A percentile compares a stretch with the other conserved stretches of the same genome.
These are phyloP conservation scores for Pleomassaria siparia DNA, from an alignment of 2,329 filamentous ascomycete genomes.

Conservation along the genomic window DNA sequence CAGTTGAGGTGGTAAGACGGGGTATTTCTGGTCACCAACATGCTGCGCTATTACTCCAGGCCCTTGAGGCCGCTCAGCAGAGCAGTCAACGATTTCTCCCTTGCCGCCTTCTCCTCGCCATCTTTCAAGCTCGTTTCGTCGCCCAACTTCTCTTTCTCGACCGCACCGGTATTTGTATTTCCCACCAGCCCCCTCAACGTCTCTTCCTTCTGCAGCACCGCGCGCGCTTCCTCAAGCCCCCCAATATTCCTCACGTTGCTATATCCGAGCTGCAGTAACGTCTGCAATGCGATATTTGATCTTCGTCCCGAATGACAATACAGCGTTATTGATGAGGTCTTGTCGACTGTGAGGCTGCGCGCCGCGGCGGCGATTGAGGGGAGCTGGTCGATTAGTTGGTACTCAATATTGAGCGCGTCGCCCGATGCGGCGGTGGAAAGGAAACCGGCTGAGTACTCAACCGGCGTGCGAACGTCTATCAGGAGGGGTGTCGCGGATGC, in stretches of 20 bases:
- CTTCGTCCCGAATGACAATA: conserved; percentile 42
- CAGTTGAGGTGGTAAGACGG: no score
- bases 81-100: conserved; percentile 23
- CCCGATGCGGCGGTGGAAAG: conserved; percentile 27
- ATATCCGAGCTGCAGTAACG: conserved; percentile 33
- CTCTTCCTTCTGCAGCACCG: conserved; percentile 30
- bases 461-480: conserved; percentile 41
- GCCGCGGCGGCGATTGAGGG: conserved; percentile 21
- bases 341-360: conserved; percentile 19
- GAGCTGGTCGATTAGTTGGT: conserved; percentile 36
- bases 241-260: conserved; percentile 38
- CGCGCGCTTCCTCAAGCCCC: conserved; percentile 36
- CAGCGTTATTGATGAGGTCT: conserved; percentile 36
- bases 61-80: conserved; percentile 34
- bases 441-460: conserved; percentile 37
- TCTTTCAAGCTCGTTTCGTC: conserved; percentile 13
- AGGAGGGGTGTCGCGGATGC: conserved; percentile 11
- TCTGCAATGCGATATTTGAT: conserved; percentile 35
- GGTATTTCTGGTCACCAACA: no score
- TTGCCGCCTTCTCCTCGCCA: conserved; percentile 8
- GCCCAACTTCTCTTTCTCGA: conserved; percentile 5
- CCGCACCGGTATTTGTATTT: conserved; percentile 3
- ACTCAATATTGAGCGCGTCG: conserved; percentile 41
- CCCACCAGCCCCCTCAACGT: conserved; percentile 16
- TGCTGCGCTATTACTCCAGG: conserved; percentile 22